These are phyloP conservation scores for Striga hermonthica DNA, from an alignment of 305 asterid species.

Conservation along the genomic window DNA sequence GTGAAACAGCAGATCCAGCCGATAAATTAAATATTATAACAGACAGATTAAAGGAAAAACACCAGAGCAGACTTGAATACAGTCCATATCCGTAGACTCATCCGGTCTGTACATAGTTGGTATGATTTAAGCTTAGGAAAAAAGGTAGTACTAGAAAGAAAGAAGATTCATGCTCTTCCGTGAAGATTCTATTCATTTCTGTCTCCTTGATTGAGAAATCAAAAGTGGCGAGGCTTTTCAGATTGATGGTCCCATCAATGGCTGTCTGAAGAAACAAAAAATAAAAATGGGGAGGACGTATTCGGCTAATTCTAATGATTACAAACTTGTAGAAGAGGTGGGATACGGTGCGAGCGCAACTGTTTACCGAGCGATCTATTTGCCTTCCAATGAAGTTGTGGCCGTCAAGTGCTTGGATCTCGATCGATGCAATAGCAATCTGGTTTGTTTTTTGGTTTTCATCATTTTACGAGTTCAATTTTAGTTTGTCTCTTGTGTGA, in stretches of 20 bases:
- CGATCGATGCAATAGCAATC: conserved; percentile 98
- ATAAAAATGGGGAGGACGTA: conserved; percentile 64
- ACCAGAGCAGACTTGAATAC: conserved; percentile 36
- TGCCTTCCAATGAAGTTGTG: conserved; percentile 77
- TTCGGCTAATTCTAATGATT: conserved; percentile 67
- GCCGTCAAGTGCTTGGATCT: conserved; percentile 99
- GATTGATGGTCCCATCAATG: conserved; percentile 38
- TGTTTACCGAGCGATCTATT: conserved; percentile 86
- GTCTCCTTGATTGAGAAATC: background rate
- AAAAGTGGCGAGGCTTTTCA: conserved; percentile 28
- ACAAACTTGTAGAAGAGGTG: conserved; percentile 82
- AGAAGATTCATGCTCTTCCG: background rate
- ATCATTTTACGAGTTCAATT: conserved; percentile 11
- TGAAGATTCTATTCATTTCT: conserved; percentile 15
- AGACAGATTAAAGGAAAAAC: conserved; percentile 31
- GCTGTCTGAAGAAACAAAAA: conserved; percentile 32
- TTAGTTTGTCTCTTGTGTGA: conserved; percentile 24
- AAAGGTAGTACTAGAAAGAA: background rate
- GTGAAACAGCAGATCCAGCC: too few relatives aligned
- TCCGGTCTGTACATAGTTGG: conserved; percentile 30
- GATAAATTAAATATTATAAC: conserved; percentile 30
- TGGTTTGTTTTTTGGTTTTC: conserved; percentile 50
- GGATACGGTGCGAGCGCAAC: conserved; percentile 97
- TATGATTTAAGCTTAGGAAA: conserved; percentile 23
- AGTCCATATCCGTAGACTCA: conserved; percentile 39